A percentile compares a stretch with the other conserved stretches of the same genome.
phyloP scores from a whole-genome alignment of 2,329 filamentous ascomycete genomes.

The Berkeleyomyces rouxiae region DNA sequence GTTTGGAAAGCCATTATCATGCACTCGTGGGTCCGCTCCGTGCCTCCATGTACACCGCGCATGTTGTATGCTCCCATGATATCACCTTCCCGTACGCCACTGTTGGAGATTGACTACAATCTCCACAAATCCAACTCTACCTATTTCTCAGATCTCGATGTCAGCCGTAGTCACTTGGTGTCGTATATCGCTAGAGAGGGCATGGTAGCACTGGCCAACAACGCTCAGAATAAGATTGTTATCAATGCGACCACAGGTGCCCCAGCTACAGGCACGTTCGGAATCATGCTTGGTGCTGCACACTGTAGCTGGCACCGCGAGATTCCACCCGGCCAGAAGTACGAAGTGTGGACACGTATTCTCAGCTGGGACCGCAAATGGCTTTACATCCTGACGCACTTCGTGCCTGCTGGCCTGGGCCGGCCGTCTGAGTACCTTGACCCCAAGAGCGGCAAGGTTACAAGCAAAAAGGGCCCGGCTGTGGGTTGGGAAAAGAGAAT shows the following conservation, averaged over 20 bases:
- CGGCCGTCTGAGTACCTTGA: conserved; percentile 38
- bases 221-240: conserved; percentile 33
- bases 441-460: conserved; percentile 27
- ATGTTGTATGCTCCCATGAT: conserved; percentile 59
- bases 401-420: conserved; percentile 45
- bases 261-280: conserved; percentile 36
- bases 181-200: conserved; percentile 48
- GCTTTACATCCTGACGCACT: conserved; percentile 61
- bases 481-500: conserved; percentile 41
- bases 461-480: conserved; percentile 21
- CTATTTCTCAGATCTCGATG: conserved; percentile 75
- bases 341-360: conserved; percentile 58
- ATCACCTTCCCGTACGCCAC: conserved; percentile 46
- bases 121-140: conserved; percentile 70
- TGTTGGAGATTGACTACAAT: conserved; percentile 76
- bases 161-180: conserved; percentile 66
- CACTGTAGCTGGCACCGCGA: conserved; percentile 59
- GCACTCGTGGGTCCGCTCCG: conserved; percentile 35
- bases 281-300: conserved; percentile 55
- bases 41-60: conserved; percentile 35
- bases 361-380: conserved; percentile 68
- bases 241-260: conserved; percentile 30
- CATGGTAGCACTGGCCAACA: conserved; percentile 34
- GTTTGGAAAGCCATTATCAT: conserved; percentile 39
- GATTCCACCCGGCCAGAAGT: conserved; percentile 50